phyloP scores from a whole-genome alignment of 176 grass and related monocot genomes.

The Triticum dicoccoides region DNA sequence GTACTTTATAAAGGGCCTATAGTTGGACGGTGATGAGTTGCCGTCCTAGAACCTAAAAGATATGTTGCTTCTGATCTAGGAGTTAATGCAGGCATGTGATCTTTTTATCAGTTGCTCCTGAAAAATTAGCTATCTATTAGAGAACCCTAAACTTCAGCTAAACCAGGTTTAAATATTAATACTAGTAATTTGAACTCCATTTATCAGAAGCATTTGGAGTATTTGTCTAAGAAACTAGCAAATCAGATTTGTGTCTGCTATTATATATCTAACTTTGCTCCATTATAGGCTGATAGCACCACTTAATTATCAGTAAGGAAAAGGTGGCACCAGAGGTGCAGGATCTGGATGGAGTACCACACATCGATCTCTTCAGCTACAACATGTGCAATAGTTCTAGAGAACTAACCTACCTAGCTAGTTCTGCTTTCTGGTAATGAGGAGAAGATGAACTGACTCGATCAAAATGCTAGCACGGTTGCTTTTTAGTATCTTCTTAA shows the following conservation, averaged over 20 bases:
- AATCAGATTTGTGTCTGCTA: not conserved
- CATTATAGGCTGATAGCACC: constrained; percentile 1
- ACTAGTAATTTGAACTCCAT: no score
- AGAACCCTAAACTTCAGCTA: not conserved
- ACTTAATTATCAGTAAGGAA: constrained; percentile 8
- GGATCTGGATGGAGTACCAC: not conserved
- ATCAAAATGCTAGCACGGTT: not conserved
- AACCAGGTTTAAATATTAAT: not conserved
- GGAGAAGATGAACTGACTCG: not conserved
- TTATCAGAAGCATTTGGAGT: not conserved
- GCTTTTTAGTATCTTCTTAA: not conserved
- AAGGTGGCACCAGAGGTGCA: constrained; percentile 25
- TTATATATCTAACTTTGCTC: not conserved
- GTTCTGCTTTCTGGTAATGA: not conserved
- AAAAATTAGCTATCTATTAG: not conserved
- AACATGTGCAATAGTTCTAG: constrained; percentile 31
- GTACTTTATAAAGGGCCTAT: not conserved
- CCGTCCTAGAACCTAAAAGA: constrained; percentile 14
- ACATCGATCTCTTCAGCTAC: not conserved
- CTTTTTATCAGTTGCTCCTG: not conserved
- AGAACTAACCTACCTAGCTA: not conserved
- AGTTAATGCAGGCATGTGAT: constrained; percentile 44
- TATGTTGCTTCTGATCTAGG: not conserved
- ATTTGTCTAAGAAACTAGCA: not conserved
- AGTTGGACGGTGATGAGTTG: constrained; percentile 26